Percentiles rank a stretch among this genome's conserved stretches.
These are phyloP conservation scores for Leccinum rimulosum DNA, from an alignment of 768 basidiomycete genomes.

Conservation along the genomic window DNA sequence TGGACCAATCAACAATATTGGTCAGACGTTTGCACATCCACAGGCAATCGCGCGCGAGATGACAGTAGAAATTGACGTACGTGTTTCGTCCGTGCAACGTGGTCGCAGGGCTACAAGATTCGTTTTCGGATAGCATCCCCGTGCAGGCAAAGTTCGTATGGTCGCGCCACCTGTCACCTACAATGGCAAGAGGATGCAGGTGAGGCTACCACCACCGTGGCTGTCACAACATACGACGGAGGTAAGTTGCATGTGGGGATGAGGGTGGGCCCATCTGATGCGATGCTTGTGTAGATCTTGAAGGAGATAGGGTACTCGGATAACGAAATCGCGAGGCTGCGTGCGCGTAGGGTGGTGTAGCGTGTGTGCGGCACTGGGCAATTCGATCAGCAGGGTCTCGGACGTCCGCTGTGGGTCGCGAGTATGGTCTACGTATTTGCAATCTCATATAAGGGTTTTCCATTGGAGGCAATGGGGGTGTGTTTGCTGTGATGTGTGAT, in stretches of 20 bases:
- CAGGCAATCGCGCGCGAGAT: conserved; percentile 75
- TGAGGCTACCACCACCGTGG: conserved; percentile 80
- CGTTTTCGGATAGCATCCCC: conserved; percentile 53
- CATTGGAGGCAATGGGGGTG: conserved; percentile 14
- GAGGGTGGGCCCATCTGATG: background rate
- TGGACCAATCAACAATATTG: conserved; percentile 90
- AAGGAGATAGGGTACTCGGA: conserved; percentile 42
- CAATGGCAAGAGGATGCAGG: conserved; percentile 74
- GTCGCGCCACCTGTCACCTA: conserved; percentile 81
- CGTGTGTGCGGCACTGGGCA: conserved; percentile 11
- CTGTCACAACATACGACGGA: conserved; percentile 81
- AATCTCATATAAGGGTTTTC: conserved; percentile 24
- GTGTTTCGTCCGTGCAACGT: conserved; percentile 35
- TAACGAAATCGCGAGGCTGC: conserved; percentile 42
- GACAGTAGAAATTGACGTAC: conserved; percentile 75
- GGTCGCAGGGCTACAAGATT: conserved; percentile 9
- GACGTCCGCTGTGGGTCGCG: conserved; percentile 31
- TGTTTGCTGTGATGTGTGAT: conserved; percentile 23
- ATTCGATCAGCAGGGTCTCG: background rate
- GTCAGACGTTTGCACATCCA: conserved; percentile 87
- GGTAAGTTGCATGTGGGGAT: conserved; percentile 37
- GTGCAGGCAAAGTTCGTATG: conserved; percentile 74
- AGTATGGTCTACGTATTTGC: conserved; percentile 25
- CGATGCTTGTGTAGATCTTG: conserved; percentile 32
- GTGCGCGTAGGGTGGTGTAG: conserved; percentile 42